Conservation (phyloP, 495 filamentous ascomycete species). For the Tuber magnatum region DNA sequence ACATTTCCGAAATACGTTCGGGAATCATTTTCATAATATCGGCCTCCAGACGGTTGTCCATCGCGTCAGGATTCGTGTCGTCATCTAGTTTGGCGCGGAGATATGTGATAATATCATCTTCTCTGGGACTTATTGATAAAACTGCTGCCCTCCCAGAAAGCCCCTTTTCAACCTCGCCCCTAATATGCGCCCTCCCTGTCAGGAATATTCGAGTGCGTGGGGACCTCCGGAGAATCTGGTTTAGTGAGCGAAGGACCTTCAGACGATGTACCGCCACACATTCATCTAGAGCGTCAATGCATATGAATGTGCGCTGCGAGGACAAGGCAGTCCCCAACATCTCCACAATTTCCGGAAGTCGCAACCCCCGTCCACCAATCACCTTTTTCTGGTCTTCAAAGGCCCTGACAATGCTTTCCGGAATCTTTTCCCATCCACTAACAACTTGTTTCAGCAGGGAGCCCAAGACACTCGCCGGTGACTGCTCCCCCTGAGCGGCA, state of each 20-base stretch:
- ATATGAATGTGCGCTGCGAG: not conserved
- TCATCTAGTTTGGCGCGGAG: not conserved
- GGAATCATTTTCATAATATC: not conserved
- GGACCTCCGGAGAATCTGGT: not conserved
- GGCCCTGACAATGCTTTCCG: not conserved
- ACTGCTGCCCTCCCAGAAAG: not conserved
- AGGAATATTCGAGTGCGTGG: not conserved
- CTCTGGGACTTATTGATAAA: not conserved
- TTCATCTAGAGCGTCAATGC: not conserved
- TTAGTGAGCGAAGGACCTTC: slow-evolving; percentile 1
- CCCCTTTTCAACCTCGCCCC: not conserved
- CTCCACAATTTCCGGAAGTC: not conserved
- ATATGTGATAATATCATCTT: not conserved
- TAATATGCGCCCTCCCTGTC: not conserved
- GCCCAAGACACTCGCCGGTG: not conserved
- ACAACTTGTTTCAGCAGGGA: not conserved
- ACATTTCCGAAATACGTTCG: not conserved
- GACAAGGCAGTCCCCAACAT: not conserved
- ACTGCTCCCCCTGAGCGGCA: not conserved
- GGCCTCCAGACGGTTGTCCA: not conserved
- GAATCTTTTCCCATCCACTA: not conserved
- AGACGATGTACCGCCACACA: not conserved
- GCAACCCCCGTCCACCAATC: not conserved
- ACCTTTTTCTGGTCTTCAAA: not conserved
- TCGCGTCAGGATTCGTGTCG: not conserved